phyloP scores from a whole-genome alignment of 257 asterid genomes.

The Capsicum rhomboideum region DNA sequence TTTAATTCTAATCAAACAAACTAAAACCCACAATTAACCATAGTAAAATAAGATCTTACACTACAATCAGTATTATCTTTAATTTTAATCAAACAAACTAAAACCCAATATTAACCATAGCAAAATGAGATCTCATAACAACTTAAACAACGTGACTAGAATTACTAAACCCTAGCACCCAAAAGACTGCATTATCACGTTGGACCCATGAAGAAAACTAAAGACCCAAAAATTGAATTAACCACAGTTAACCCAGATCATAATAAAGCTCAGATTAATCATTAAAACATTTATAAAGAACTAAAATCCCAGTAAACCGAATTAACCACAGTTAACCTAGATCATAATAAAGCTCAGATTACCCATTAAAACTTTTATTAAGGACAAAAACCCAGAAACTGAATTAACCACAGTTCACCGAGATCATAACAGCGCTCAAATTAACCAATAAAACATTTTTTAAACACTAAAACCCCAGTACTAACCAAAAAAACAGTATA shows the following conservation, averaged over 20 bases:
- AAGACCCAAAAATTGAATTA: neutral
- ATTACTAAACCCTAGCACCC: neutral
- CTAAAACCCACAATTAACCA: neutral
- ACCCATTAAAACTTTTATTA: no score
- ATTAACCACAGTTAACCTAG: no score
- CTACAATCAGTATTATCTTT: neutral
- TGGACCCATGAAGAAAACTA: neutral
- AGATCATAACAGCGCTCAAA: no score
- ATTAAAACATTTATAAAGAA: neutral
- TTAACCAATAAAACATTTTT: no score
- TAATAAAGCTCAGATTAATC: neutral
- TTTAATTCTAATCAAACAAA: neutral
- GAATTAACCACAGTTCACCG: no score
- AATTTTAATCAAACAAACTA: neutral
- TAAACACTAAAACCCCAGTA: no score
- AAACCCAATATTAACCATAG: neutral
- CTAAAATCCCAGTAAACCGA: neutral
- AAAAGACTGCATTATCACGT: neutral
- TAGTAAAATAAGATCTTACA: neutral
- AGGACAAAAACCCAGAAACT: no score
- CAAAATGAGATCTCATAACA: neutral
- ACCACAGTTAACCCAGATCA: neutral
- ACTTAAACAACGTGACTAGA: neutral
- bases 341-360: no score
- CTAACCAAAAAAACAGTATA: neutral